Base-by-base conservation (phyloP, 1,284 basidiomycete species). In the Heterobasidion annosum region DNA sequence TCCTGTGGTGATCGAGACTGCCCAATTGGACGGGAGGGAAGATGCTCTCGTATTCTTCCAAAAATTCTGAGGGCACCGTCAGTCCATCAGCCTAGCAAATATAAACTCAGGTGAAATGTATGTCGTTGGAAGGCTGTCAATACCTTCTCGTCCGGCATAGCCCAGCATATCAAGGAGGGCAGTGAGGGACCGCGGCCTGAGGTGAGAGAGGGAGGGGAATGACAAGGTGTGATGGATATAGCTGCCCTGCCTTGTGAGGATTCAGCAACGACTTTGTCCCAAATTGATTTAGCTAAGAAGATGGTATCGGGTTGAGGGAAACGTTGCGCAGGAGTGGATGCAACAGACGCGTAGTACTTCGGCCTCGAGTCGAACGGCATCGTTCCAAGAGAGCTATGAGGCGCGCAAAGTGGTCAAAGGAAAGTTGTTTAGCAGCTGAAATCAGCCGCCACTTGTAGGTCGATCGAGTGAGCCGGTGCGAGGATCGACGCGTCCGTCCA, bases 101-200 rank as follows among this genome's bases (percentile, higher is more conserved):
- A 25, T 25, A 4, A 25, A 25, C 25, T 44, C 13, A 16, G 19
- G 37, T 37, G 43, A 34, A 34, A 40, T 52, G 40, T 8, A 34
- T n/a, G n/a, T 16, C 12, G 12, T 8, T 15, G 10, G n/a, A 50
- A 43, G 49, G n/a, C 37, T 8, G 12, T 35, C 45, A 57, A 54
- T 47, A 63, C 65, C 61, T 63, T 54, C 59, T 65, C 49, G 51
- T 62, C 62, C 9, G 43, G 54, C 44, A 57, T 48, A 43, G 65
- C 74, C 68, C 68, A 71, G 55, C 67, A 74, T 34, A 64, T 51
- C n/a, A 73, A 56, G 19, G 51, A 54, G 45, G 16, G 16, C 45
- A 47, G 18, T 32, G 5, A 10, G 12, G 16, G 25, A 47, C 37
- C n/a, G 10, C 37, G 12, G 37, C 37, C n/a, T 40, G 37, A n/a